Percentiles rank a stretch among this genome's conserved stretches.
These are phyloP conservation scores for Gillenia trifoliata DNA, from an alignment of 306 rosid species.

Conservation along the genomic window DNA sequence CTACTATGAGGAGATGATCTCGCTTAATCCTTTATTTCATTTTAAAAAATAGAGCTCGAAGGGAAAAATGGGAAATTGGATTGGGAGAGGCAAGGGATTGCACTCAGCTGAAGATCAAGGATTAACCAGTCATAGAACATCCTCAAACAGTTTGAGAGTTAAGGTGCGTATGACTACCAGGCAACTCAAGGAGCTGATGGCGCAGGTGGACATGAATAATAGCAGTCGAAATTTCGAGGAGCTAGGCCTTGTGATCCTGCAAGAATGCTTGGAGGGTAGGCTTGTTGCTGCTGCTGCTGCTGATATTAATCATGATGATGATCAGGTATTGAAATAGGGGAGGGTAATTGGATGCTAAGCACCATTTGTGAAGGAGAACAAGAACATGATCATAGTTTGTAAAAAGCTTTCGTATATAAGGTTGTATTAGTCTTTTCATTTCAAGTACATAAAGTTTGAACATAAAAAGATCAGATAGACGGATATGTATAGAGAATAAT, in stretches of 20 bases:
- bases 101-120: slow-evolving; percentile 14
- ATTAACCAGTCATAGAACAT: background rate
- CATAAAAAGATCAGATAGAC: background rate
- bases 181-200: slow-evolving; percentile 35
- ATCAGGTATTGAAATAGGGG: background rate
- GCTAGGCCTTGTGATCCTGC: slow-evolving; percentile 31
- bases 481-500: background rate
- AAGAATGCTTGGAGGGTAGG: slow-evolving; percentile 37
- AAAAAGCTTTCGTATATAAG: background rate
- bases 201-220: slow-evolving; percentile 17
- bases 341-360: slow-evolving; percentile 3
- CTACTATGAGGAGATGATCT: background rate
- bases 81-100: slow-evolving; percentile 17
- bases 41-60: background rate
- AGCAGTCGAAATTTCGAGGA: slow-evolving; percentile 2
- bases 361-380: slow-evolving; percentile 25
- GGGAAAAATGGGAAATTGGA: slow-evolving; percentile 35
- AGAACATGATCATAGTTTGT: slow-evolving; percentile 1
- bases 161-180: slow-evolving; percentile 34
- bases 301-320: background rate
- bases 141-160: slow-evolving; percentile 12
- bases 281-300: slow-evolving; percentile 34
- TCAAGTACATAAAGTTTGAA: background rate
- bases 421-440: background rate
- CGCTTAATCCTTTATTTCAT: background rate